Evolutionary conservation across 2,329 filamentous ascomycete genomes (phyloP), one percentile per base, ranked within the genome.

Genomic region (Aureobasidium melanogenum): DNA sequence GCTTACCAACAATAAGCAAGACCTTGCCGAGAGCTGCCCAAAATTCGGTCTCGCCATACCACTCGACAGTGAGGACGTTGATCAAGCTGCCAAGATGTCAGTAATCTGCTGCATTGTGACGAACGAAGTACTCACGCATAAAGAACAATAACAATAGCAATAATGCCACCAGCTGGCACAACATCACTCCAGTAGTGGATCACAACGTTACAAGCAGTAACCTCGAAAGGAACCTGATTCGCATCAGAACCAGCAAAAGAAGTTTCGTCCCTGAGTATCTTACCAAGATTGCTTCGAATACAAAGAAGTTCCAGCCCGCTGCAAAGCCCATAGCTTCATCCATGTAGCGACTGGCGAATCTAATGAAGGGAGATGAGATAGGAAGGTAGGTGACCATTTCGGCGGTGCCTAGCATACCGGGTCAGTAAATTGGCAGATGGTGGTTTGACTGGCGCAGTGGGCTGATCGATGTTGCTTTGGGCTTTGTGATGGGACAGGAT

Each of bases 301-400:
- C 63, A 63, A 70, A 70, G 63, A 70, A 70, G 56, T 70, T 70
- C 64, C 66, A 70, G 6, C 67, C 67, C 36, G 66, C 67, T 32
- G 68, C 68, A 65, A 86, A 85, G 28, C 84, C 83, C 63, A 91
- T 88, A 2, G 87, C 86, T 65, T 89, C 86, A 66, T 91, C 88
- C 32, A 91, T 87, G 66, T 84, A 91, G 50, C 86, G 82, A 15
- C 87, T 87, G 4, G 88, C 88, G 67, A 91, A 89, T 28, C 86
- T 84, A 69, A 91, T 88, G 71, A 92, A 91, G 0, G 88, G 87
- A 43, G 87, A 89, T 0, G 87, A 89, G 59, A 91, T 88, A 8
- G 88, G 88, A 2, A 89, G 76, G 65, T 88, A 89, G 0, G 86
- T 88, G 8, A 89, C 87, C 87, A 91, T 89, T 71, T 91, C 88